These are phyloP conservation scores for Phylloporus rhodoxanthus DNA, from an alignment of 768 basidiomycete genomes.

Conservation along the genomic window DNA sequence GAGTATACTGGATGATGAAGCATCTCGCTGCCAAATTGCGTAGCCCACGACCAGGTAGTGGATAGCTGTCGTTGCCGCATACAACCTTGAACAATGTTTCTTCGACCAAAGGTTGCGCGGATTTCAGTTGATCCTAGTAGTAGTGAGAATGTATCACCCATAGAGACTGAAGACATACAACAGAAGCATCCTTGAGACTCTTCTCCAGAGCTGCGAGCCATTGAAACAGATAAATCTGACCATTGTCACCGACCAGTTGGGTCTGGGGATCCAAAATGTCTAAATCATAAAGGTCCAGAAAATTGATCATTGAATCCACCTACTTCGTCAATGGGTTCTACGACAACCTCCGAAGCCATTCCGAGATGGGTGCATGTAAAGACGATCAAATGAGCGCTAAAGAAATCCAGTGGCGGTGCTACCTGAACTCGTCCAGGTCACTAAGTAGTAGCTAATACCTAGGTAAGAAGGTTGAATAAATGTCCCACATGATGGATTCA, in stretches of 20 bases:
- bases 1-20: slow-evolving; percentile 63
- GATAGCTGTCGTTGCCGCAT: slow-evolving; percentile 56
- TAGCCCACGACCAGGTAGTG: slow-evolving; percentile 82
- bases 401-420: slow-evolving; percentile 15
- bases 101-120: slow-evolving; percentile 57
- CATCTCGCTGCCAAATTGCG: slow-evolving; percentile 77
- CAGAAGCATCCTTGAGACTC: slow-evolving; percentile 41
- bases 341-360: slow-evolving; percentile 23
- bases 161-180: slow-evolving; percentile 39
- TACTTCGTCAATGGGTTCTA: slow-evolving; percentile 31
- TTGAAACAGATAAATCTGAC: slow-evolving; percentile 77
- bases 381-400: neutral
- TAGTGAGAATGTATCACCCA: slow-evolving; percentile 1
- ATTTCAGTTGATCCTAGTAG: slow-evolving; percentile 60
- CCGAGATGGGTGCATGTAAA: slow-evolving; percentile 6
- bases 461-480: neutral
- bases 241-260: slow-evolving; percentile 66
- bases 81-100: slow-evolving; percentile 62
- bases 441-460: neutral
- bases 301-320: slow-evolving; percentile 7
- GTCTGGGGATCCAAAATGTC: slow-evolving; percentile 37
- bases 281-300: slow-evolving; percentile 7
- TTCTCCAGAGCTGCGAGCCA: slow-evolving; percentile 71
- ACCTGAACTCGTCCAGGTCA: neutral
- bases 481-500: slow-evolving; percentile 3